Evolutionary conservation across 2,329 filamentous ascomycete genomes (phyloP).

Genomic region (Stagonosporopsis rhizophila): DNA sequence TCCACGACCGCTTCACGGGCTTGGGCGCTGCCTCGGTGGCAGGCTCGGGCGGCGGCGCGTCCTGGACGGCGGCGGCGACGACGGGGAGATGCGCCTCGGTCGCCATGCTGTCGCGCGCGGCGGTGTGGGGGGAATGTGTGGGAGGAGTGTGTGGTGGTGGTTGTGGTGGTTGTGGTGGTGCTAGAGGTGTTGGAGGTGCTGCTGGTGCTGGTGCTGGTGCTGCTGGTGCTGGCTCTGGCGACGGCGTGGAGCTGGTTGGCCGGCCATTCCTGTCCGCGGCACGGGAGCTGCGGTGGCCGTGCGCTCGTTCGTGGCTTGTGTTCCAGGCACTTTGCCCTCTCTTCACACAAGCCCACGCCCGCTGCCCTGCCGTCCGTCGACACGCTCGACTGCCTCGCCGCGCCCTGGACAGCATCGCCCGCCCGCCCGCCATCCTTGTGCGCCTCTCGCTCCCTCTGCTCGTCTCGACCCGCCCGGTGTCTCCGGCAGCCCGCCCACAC

Average conservation of each 20-base stretch:
- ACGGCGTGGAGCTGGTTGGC: neutral
- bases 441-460: conserved; percentile 31
- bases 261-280: no score
- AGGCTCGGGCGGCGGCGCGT: conserved; percentile 13
- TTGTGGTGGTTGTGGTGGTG: neutral
- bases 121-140: neutral
- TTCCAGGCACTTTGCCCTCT: conserved; percentile 9
- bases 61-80: conserved; percentile 15
- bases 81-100: conserved; percentile 29
- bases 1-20: conserved; percentile 49
- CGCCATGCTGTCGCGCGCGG: conserved; percentile 32
- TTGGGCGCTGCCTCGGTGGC: conserved; percentile 35
- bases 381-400: neutral
- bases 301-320: conserved; percentile 5
- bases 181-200: neutral
- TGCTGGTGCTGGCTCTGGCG: neutral
- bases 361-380: conserved; percentile 6
- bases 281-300: conserved; percentile 5
- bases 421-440: conserved; percentile 16
- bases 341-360: conserved; percentile 5
- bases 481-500: neutral
- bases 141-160: no score
- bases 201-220: neutral
- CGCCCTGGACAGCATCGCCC: conserved; percentile 6
- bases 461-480: no score